phyloP scores from a whole-genome alignment of 176 grass and related monocot species.

The Hsuehochloa calcarea region DNA sequence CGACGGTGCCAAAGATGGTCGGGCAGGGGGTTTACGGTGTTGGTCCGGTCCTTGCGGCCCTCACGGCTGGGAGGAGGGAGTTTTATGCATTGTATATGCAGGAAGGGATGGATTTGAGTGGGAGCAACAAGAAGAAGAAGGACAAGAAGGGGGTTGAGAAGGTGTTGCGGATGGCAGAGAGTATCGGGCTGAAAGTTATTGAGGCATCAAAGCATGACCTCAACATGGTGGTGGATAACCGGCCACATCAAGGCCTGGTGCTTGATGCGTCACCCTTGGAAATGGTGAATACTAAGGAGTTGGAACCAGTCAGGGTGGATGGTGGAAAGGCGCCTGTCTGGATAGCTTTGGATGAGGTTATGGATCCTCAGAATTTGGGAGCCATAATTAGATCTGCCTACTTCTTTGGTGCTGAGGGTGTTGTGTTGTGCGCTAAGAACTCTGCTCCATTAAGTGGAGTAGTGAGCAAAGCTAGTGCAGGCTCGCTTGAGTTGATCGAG shows the following conservation, averaged over 20 bases:
- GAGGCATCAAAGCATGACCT: constrained; percentile 88
- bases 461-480: constrained; percentile 93
- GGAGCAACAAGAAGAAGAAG: constrained; percentile 92
- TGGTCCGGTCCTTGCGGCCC: constrained; percentile 68
- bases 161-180: constrained; percentile 58
- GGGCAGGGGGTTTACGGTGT: constrained; percentile 89
- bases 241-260: constrained; percentile 89
- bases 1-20: constrained; percentile 62
- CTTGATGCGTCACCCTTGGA: constrained; percentile 93
- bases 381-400: constrained; percentile 97
- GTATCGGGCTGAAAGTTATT: constrained; percentile 67
- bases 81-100: constrained; percentile 85
- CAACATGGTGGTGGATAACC: constrained; percentile 88
- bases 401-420: constrained; percentile 76
- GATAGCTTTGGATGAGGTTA: constrained; percentile 95
- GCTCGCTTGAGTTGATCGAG: constrained; percentile 90
- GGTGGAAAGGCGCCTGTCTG: constrained; percentile 66
- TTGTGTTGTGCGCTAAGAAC: constrained; percentile 91
- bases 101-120: constrained; percentile 80
- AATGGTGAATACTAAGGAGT: constrained; percentile 74
- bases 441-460: constrained; percentile 94
- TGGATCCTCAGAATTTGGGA: constrained; percentile 96
- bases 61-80: constrained; percentile 75
- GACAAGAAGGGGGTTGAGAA: constrained; percentile 81
- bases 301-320: constrained; percentile 58